Evolutionary conservation across 2,329 filamentous ascomycete species (phyloP), one percentile per base, ranked within the genome.

Genomic region (Exophiala viscosa): DNA sequence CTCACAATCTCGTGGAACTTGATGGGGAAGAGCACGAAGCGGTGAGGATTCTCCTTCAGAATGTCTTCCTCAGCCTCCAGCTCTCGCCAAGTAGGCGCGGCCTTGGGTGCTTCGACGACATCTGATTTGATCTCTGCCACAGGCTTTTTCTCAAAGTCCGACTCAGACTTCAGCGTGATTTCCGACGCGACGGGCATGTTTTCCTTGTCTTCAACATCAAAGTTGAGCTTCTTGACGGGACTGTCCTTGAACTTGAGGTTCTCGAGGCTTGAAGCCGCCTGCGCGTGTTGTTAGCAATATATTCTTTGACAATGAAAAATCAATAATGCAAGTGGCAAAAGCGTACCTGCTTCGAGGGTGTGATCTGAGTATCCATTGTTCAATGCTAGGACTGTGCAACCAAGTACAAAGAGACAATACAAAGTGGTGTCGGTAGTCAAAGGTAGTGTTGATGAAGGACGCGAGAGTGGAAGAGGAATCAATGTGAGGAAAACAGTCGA

Each of bases 11-110:
- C 60, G 38, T 63, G 61, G 48, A 40, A 52, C 81, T 96, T 96
- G 74, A 99, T 96, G 62, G 93, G 93, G 77, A 99, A 99, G 58
- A 99, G 82, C 54, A 99, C 93, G 68, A 99, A 99, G 66, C 93
- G 88, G 64, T 95, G 84, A 58, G 90, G 87, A 76, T 99, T 99
- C 76, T 97, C 93, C 70, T 90, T 87, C 5, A 99, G 84, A 47
- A 99, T 80, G 52, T 93, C 93, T 81, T 99, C 93, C 52, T 90
- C 82, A 52, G 81, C 80, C 73, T 96, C 89, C 45, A 87, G 79
- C 23, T 80, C 63, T 74, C 86, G 86, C 69, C 84, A 77, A 17
- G 73, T 73, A 36, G 79, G 63, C 46, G 78, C 76, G 51, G 72
- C 57, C 34, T 70, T 60, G 10, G 55, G 32, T 35, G 43, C 65